These are phyloP conservation scores for Quercus lobata DNA, from an alignment of 331 rosid species.

Conservation along the genomic window DNA sequence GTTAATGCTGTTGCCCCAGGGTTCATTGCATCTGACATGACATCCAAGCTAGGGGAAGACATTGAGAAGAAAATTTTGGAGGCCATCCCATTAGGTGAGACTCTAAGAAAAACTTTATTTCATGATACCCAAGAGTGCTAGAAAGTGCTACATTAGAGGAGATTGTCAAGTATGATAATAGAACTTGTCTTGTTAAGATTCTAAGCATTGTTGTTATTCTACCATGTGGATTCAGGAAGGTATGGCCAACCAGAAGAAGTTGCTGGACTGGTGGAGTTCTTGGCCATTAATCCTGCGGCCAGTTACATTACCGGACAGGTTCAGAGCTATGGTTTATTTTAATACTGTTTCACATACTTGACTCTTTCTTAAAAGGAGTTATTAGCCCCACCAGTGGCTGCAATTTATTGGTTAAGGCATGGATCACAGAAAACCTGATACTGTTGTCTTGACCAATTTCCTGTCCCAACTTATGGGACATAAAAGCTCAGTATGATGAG, in stretches of 20 bases:
- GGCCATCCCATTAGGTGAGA: constrained; percentile 81
- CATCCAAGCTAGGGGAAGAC: constrained; percentile 83
- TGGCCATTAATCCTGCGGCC: constrained; percentile 89
- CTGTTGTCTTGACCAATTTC: neutral
- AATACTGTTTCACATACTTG: neutral
- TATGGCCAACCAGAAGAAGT: constrained; percentile 97
- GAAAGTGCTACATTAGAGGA: neutral
- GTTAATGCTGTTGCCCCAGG: constrained; percentile 99
- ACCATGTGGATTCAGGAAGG: constrained; percentile 57
- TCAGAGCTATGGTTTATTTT: neutral
- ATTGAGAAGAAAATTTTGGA: constrained; percentile 78
- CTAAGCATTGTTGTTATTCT: constrained; percentile 11
- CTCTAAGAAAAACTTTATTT: constrained; percentile 12
- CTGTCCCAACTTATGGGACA: neutral
- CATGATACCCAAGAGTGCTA: neutral
- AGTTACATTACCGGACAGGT: constrained; percentile 98
- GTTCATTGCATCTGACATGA: constrained; percentile 96
- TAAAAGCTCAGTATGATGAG: neutral
- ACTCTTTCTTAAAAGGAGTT: neutral
- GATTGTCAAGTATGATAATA: neutral
- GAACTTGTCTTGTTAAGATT: constrained; percentile 3
- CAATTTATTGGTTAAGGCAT: neutral
- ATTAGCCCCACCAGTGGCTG: neutral
- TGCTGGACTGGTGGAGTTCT: constrained; percentile 93
- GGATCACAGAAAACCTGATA: neutral